Conservation (phyloP, 495 filamentous ascomycete genomes). For the Penicillium egyptiacum region DNA sequence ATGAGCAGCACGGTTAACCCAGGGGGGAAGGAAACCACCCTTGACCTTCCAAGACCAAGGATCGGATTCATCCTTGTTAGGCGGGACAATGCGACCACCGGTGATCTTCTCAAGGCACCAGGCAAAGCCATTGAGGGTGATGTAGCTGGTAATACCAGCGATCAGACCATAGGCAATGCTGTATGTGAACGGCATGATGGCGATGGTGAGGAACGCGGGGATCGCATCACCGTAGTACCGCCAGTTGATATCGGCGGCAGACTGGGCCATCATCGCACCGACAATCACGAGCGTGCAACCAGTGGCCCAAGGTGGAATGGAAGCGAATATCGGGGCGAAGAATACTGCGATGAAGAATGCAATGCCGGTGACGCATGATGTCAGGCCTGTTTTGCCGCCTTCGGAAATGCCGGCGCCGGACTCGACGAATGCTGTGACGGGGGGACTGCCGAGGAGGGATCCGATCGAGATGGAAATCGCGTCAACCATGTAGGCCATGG, state of each 20-base stretch:
- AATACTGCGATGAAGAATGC: conserved; percentile 86
- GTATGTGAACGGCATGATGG: conserved; percentile 84
- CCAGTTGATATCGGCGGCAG: conserved; percentile 81
- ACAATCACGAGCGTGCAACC: conserved; percentile 80
- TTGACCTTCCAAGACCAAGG: conserved; percentile 68
- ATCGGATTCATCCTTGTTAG: conserved; percentile 70
- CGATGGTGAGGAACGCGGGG: conserved; percentile 77
- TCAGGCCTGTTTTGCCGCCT: conserved; percentile 78
- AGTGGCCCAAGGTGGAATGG: conserved; percentile 81
- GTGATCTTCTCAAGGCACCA: conserved; percentile 65
- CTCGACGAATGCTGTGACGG: conserved; percentile 81
- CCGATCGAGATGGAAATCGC: conserved; percentile 76
- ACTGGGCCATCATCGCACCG: conserved; percentile 74
- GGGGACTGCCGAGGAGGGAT: conserved; percentile 68
- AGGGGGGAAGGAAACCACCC: conserved; percentile 68
- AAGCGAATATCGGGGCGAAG: conserved; percentile 84
- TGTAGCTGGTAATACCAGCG: conserved; percentile 74
- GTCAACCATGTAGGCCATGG: conserved; percentile 76
- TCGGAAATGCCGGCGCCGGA: conserved; percentile 82
- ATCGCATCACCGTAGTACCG: conserved; percentile 73
- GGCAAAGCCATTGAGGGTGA: conserved; percentile 61
- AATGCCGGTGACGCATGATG: conserved; percentile 70
- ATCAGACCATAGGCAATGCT: conserved; percentile 79
- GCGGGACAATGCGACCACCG: conserved; percentile 66
- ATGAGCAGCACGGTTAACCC: conserved; percentile 57